Base-by-base conservation (phyloP, 257 asterid species). In the Jacaranda mimosifolia region DNA sequence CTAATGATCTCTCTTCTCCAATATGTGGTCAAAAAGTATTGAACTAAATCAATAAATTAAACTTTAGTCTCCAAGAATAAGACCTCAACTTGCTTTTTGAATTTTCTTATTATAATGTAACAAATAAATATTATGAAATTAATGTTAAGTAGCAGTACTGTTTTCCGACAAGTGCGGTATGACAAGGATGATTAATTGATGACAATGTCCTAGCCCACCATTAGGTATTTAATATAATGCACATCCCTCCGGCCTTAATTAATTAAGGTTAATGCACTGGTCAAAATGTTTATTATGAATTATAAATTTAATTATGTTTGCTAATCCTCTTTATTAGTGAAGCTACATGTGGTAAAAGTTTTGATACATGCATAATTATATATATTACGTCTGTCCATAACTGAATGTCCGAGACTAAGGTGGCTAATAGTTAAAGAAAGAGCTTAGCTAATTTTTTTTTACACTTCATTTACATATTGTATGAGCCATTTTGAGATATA, bases 1-100 rank as follows among this genome's bases (percentile, higher is more conserved):
- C 32, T 67, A 35, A 72, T 68, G 64, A 48, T 35, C 70, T 70
- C 73, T 11, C 43, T 66, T 58, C 38, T 15, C 32, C 19, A 45
- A 56, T 77, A 73, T 73, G 83, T 72, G 72, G 87, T 83, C 80
- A 76, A 80, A 80, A 60, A 63, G 73, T 68, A 48, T 53, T 42
- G 63, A 74, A 26, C 32, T 26, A 26, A 67, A 13, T 11, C 14
- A 52, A 13, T 70, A 35, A 72, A 17, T 55, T 10, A 46, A 76
- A 82, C 36, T 57, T 43, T 68, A 63, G 52, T 69, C 48, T 43
- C 1, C n/a, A n/a, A 12, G 43, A 74, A 15, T 73, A 17, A 55
- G 65, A 53, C 46, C 68, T 63, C 14, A 53, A 21, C 75, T 67
- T 19, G 45, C 75, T 74, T 58, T 67, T 63, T 48, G 13, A 7